These are phyloP conservation scores for Eucalyptus leucophloia DNA, from an alignment of 345 rosid species.

Conservation along the genomic window DNA sequence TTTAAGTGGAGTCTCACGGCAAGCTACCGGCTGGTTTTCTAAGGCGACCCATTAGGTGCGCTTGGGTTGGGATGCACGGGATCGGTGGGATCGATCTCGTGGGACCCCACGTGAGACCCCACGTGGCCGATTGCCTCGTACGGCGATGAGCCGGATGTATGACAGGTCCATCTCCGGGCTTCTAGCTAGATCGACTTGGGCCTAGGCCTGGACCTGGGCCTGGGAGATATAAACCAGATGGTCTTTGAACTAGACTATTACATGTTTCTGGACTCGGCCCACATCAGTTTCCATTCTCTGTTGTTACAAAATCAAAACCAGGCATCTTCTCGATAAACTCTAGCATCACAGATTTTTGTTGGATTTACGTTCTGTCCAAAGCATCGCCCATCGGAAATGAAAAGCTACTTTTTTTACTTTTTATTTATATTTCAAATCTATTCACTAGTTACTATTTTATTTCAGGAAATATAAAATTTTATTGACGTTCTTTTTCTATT, in stretches of 20 bases:
- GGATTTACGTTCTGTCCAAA: too few species aligned
- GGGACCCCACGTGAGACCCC: not conserved
- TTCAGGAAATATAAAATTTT: fast-evolving
- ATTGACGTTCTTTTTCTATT: too few species aligned
- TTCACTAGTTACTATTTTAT: too few species aligned
- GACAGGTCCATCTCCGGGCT: not conserved
- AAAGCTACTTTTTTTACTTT: fast-evolving
- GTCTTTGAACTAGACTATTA: not conserved
- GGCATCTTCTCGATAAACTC: too few species aligned
- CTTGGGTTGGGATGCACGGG: not conserved
- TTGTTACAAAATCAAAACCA: too few species aligned
- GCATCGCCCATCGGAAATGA: too few species aligned
- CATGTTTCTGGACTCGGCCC: not conserved
- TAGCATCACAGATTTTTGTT: too few species aligned
- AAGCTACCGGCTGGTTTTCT: not conserved
- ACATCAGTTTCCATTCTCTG: not conserved
- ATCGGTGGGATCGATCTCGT: not conserved
- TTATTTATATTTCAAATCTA: too few species aligned
- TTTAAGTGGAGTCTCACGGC: not conserved
- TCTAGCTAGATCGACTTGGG: not conserved
- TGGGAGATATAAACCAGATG: not conserved
- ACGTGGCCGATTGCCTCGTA: not conserved
- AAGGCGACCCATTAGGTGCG: not conserved
- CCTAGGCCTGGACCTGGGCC: not conserved
- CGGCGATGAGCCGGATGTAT: not conserved